phyloP scores from a whole-genome alignment of 805 yeast species.

The Candida rishiriensis region DNA sequence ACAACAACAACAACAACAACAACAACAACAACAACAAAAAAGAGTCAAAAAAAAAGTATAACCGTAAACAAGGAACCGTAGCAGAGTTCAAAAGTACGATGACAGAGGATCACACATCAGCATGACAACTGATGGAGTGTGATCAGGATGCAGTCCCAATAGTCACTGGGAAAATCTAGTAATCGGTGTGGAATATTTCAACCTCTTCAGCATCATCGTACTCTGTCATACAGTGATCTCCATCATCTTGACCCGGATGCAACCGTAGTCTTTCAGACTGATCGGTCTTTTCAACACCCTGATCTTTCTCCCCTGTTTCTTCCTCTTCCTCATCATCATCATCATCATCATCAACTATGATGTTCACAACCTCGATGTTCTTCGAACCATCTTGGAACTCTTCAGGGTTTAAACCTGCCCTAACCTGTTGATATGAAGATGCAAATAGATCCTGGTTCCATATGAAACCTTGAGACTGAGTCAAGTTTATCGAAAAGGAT shows the following conservation, averaged over 20 bases:
- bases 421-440: conserved; percentile 57
- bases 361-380: conserved; percentile 23
- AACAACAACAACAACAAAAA: too few species aligned
- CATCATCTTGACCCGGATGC: neutral
- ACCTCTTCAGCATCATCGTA: too few species aligned
- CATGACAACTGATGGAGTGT: too few species aligned
- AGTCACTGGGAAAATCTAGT: too few species aligned
- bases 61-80: too few species aligned
- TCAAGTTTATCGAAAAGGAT: conserved; percentile 41
- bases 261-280: neutral
- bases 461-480: conserved; percentile 67
- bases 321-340: neutral
- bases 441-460: conserved; percentile 80
- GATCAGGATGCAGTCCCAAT: too few species aligned
- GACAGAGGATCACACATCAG: too few species aligned
- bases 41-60: too few species aligned
- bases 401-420: conserved; percentile 30
- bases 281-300: conserved; percentile 1
- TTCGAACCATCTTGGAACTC: conserved; percentile 17
- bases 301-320: conserved; percentile 2
- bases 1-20: too few species aligned
- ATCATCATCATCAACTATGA: conserved; percentile 15
- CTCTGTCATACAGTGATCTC: too few species aligned
- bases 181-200: too few species aligned
- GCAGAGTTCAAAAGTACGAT: too few species aligned